Percentiles rank a stretch among this genome's conserved stretches.
Conservation (phyloP, 2,329 filamentous ascomycete species). For the Tolypocladium nubicola region DNA sequence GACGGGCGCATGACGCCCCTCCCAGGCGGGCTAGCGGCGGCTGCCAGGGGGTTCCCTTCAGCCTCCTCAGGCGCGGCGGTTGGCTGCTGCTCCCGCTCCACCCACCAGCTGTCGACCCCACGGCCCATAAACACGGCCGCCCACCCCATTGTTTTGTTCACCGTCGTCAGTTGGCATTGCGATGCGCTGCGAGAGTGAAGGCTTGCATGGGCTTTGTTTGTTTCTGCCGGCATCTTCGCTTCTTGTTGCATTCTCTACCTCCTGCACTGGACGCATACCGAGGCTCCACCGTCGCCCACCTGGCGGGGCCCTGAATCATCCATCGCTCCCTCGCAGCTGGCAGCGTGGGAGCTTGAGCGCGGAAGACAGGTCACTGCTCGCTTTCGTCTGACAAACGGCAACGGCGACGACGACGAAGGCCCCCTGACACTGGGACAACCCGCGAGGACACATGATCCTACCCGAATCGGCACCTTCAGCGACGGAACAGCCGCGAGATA, state of each 20-base stretch:
- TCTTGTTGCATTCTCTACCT: background rate
- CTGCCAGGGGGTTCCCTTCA: background rate
- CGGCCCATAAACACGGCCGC: slow-evolving; percentile 1
- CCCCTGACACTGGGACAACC: background rate
- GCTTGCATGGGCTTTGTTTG: background rate
- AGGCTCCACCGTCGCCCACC: background rate
- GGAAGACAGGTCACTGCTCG: background rate
- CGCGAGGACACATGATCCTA: background rate
- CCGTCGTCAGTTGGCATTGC: background rate
- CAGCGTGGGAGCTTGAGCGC: background rate
- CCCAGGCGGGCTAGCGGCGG: background rate
- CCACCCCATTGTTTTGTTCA: background rate
- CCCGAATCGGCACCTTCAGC: background rate
- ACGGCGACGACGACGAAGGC: background rate
- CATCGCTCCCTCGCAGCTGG: background rate
- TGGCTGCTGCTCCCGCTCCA: background rate
- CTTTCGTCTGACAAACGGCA: background rate
- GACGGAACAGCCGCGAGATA: background rate
- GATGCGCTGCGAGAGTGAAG: background rate
- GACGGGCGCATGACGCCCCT: background rate
- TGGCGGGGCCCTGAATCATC: background rate
- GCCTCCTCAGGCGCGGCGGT: background rate
- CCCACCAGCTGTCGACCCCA: background rate
- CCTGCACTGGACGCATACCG: background rate
- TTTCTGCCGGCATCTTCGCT: background rate